Evolutionary conservation across 495 filamentous ascomycete genomes (phyloP), one percentile per base, ranked within the genome.

Genomic region (Bathelium albidoporum): DNA sequence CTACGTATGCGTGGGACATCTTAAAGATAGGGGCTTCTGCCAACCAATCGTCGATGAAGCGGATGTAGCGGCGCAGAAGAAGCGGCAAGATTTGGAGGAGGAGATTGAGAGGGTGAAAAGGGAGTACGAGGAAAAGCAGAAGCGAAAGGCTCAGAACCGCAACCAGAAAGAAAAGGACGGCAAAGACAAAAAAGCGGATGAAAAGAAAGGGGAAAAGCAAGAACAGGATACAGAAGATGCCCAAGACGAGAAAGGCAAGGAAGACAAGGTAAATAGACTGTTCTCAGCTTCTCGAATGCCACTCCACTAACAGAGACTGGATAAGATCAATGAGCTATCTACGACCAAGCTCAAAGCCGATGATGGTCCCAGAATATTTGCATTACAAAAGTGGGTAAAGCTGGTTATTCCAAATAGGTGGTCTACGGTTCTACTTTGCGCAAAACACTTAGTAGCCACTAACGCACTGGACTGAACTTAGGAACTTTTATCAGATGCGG

Each of bases 401-500:
- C 9, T 9, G 9, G 26, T 55, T 64, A 58, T 32, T 18, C 31
- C 20, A 55, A 43, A 14, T 34, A 22, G 5, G 18, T 60, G 22
- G 59, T 28, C 28, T 44, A 31, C 36, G 32, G 32, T 59, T 45
- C 59, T 49, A 14, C 64, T 60, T 63, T 11, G 22, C 14, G 20
- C 43, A 0, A 28, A 22, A 22, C 22, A 64, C 24, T 53, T 45
- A 34, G 16, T 34, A 55, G 52, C 28, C 34, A 39, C 34, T 39
- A 14, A 39, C 34, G 16, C 9, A 7, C 5, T 0, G 16, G 10
- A 29, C 20, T 26, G 7, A 55, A 55, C 29, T 24, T 71, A 95
- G 90, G 71, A 85, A 84, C 32, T 94, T 97, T 72, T 94, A 90
- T 72, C 89, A 95, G 63, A 88, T 87, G 75, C 86, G 93, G 22